phyloP scores from a whole-genome alignment of 2,329 filamentous ascomycete species.

The Fonsecaea pedrosoi region DNA sequence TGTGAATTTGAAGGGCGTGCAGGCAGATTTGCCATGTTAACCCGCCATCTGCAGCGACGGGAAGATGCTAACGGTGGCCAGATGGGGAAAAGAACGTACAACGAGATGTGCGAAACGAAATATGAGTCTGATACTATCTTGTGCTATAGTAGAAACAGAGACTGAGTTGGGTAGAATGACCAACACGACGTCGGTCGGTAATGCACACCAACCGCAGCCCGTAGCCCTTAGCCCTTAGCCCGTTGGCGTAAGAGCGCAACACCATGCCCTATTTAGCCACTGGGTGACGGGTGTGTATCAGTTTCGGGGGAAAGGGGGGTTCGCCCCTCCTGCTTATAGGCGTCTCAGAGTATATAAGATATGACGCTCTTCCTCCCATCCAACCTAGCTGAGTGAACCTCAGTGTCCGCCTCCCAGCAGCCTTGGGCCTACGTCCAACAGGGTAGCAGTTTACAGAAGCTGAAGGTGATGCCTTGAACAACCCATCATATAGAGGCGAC shows the following conservation, averaged over 20 bases:
- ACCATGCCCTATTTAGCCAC: slow-evolving; percentile 16
- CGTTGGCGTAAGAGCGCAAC: slow-evolving; percentile 8
- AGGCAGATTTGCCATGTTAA: slow-evolving; percentile 40
- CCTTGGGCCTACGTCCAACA: background rate
- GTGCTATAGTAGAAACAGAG: slow-evolving; percentile 4
- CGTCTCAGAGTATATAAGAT: slow-evolving; percentile 15
- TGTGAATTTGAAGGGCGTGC: slow-evolving; percentile 37
- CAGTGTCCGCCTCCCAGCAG: background rate
- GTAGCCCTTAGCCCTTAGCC: background rate
- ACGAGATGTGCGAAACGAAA: slow-evolving; percentile 7
- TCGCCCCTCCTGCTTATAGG: slow-evolving; percentile 5
- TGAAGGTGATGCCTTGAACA: too few relatives aligned
- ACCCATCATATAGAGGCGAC: too few relatives aligned
- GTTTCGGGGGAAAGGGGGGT: background rate
- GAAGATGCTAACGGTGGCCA: slow-evolving; percentile 11
- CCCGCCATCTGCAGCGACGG: slow-evolving; percentile 36
- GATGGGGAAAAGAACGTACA: slow-evolving; percentile 16
- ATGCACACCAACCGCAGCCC: slow-evolving; percentile 7
- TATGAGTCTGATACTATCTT: slow-evolving; percentile 10
- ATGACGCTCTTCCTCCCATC: background rate
- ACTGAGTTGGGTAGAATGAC: slow-evolving; percentile 11
- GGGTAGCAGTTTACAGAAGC: too few relatives aligned
- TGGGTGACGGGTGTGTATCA: background rate
- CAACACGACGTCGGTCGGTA: slow-evolving; percentile 8
- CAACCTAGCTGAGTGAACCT: background rate